These are phyloP conservation scores for Graphilbum sp. DNA, from an alignment of 2,329 filamentous ascomycete genomes.

Conservation along the genomic window DNA sequence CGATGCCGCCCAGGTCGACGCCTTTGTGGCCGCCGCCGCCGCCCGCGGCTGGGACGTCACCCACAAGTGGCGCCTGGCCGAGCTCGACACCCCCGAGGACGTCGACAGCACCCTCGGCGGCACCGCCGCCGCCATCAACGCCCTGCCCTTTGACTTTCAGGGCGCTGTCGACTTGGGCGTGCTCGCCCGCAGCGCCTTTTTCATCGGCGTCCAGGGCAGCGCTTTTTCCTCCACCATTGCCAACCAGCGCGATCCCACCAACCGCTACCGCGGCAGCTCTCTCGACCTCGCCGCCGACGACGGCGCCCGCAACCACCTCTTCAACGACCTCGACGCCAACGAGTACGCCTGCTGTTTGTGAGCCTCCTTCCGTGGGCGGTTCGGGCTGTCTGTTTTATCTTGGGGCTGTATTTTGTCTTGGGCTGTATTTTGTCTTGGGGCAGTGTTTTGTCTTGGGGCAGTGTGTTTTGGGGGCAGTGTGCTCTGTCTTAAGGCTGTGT, in stretches of 20 bases:
- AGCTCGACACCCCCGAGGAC: too few relatives aligned
- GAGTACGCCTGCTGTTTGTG: constrained; percentile 18
- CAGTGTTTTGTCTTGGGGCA: neutral
- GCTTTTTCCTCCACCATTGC: constrained; percentile 17
- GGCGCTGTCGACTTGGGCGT: constrained; percentile 18
- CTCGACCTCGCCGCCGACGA: constrained; percentile 15
- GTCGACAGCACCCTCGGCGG: constrained; percentile 8
- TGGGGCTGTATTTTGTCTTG: neutral
- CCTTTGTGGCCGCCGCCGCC: constrained; percentile 14
- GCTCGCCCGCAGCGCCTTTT: constrained; percentile 16
- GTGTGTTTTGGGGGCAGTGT: neutral
- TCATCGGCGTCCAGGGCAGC: constrained; percentile 18
- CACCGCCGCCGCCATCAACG: constrained; percentile 12
- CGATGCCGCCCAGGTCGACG: constrained; percentile 16
- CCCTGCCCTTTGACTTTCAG: constrained; percentile 18
- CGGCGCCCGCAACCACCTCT: constrained; percentile 17
- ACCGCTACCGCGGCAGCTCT: constrained; percentile 18
- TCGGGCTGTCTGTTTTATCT: neutral
- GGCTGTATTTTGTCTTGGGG: neutral
- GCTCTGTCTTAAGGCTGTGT: too few relatives aligned
- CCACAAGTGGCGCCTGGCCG: constrained; percentile 17
- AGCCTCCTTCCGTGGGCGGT: too few relatives aligned
- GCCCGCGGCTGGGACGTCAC: constrained; percentile 18
- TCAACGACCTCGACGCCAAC: constrained; percentile 16
- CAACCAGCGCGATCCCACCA: constrained; percentile 17